Base-by-base conservation (phyloP, 2,329 filamentous ascomycete species). In the Colletotrichum cereale region DNA sequence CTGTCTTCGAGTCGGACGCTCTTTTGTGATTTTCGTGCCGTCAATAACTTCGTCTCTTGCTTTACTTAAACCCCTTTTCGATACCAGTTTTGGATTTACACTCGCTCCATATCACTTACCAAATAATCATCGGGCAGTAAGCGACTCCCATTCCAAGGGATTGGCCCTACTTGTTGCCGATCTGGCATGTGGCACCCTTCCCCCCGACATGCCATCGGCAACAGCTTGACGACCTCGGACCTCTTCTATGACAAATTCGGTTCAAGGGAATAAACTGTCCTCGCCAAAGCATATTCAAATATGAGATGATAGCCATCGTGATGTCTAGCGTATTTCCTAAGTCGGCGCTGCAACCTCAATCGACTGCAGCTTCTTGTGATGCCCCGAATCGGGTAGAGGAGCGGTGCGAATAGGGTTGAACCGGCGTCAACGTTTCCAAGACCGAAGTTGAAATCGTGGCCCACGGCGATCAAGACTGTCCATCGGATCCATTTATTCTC, bases 191-290 rank as follows among this genome's bases (percentile, higher is more conserved):
- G 36, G 44, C 44, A 50, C 44, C 29, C 31, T 53, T 31, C 24
- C 65, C 53, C 53, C 60, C 65, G 58, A 48, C 53, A 55, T 64
- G 52, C 38, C 60, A 53, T 38, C 47, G 29, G 52, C 47, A 50
- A 58, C n/a, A 36, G 29, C 50, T 26, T 34, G 36, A 44, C 34
- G 26, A 5, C 29, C 69, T 64, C 60, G 47, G 69, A 36, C 58
- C 65, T 69, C 69, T 55, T 48, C 40, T 64, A 26, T 69, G 69
- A 72, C 69, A 72, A 64, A 31, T 60, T 60, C 63, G 60, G 69
- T 69, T 47, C 65, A 72, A 53, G 58, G 48, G 47, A 53, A 34
- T 53, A 69, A 65, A 42, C 29, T 26, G 44, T 55, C 52, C 31
- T 60, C 47, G 58, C 26, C 44, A 48, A 42, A 63, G 26, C 65